phyloP scores from a whole-genome alignment of 352 stramenopile species.

The Phytophthora cactorum region DNA sequence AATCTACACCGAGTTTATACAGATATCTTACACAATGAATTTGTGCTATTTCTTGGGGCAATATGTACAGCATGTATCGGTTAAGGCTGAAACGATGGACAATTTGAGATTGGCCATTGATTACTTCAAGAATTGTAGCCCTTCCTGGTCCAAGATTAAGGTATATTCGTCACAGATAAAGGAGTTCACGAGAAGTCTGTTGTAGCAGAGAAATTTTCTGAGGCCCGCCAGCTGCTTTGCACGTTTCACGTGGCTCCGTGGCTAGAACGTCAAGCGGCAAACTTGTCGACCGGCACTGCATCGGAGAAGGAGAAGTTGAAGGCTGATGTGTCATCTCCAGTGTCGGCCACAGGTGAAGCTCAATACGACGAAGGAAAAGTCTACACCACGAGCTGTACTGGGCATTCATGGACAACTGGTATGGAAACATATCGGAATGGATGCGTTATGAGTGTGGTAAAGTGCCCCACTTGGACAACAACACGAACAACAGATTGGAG shows the following conservation, averaged over 20 bases:
- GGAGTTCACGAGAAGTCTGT: conserved; percentile 8
- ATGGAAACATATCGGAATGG: neutral
- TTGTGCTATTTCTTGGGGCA: neutral
- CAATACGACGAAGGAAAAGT: neutral
- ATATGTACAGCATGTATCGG: conserved; percentile 5
- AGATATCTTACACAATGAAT: too few relatives aligned
- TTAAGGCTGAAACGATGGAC: conserved; percentile 1
- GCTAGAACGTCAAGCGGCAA: neutral
- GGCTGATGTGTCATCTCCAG: neutral
- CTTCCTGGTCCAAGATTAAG: neutral
- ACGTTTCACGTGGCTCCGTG: neutral
- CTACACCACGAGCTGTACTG: neutral
- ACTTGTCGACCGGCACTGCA: neutral
- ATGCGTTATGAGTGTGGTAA: neutral
- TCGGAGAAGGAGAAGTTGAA: neutral
- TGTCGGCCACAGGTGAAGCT: neutral
- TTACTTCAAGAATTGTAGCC: conserved; percentile 4
- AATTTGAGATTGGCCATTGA: conserved; percentile 3
- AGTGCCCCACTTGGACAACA: neutral
- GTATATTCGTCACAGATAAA: conserved; percentile 10
- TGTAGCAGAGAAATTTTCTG: neutral
- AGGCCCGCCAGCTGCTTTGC: conserved; percentile 1
- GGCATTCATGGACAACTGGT: neutral
- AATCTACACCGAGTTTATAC: too few relatives aligned
- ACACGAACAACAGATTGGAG: neutral